phyloP scores from a whole-genome alignment of 1,139 yeast genomes.

The Yueomyces sp. region DNA sequence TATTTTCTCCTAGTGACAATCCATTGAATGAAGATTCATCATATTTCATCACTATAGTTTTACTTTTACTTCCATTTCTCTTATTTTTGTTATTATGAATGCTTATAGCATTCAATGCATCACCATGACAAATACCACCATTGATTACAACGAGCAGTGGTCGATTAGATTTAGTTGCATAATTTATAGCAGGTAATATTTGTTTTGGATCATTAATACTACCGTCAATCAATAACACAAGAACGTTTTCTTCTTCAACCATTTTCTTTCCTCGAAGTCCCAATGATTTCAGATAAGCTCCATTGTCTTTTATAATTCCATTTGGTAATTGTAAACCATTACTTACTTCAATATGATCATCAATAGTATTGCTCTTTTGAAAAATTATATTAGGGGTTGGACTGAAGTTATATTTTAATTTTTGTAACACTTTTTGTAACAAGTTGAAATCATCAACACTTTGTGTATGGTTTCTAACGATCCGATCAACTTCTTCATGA shows the following conservation, averaged over 20 bases:
- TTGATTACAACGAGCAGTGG: slow-evolving; percentile 16
- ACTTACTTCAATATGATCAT: slow-evolving; percentile 18
- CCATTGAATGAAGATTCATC: slow-evolving; percentile 10
- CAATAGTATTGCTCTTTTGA: slow-evolving; percentile 14
- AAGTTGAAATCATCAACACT: slow-evolving; percentile 7
- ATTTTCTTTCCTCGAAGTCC: slow-evolving; percentile 16
- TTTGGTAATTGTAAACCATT: slow-evolving; percentile 20
- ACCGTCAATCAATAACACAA: slow-evolving; percentile 20
- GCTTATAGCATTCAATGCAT: slow-evolving; percentile 19
- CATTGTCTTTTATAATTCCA: slow-evolving; percentile 18
- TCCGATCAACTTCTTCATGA: slow-evolving; percentile 9
- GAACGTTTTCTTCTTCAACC: slow-evolving; percentile 9
- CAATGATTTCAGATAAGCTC: slow-evolving; percentile 18
- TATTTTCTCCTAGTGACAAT: slow-evolving; percentile 14
- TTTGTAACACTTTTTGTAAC: slow-evolving; percentile 10
- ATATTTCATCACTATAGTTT: slow-evolving; percentile 15
- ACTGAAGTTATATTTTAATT: slow-evolving; percentile 14
- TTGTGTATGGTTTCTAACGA: slow-evolving; percentile 9
- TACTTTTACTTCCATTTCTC: slow-evolving; percentile 12
- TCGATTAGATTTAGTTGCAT: slow-evolving; percentile 13
- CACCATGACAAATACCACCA: slow-evolving; percentile 18
- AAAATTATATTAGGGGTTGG: slow-evolving; percentile 21
- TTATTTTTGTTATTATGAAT: slow-evolving; percentile 21
- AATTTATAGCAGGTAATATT: slow-evolving; percentile 19
- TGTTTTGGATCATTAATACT: slow-evolving; percentile 14